A percentile compares a stretch with the other conserved stretches of the same genome.
Evolutionary conservation across 805 yeast genomes (phyloP).

Genomic region (Teunomyces lycoperdinae): DNA sequence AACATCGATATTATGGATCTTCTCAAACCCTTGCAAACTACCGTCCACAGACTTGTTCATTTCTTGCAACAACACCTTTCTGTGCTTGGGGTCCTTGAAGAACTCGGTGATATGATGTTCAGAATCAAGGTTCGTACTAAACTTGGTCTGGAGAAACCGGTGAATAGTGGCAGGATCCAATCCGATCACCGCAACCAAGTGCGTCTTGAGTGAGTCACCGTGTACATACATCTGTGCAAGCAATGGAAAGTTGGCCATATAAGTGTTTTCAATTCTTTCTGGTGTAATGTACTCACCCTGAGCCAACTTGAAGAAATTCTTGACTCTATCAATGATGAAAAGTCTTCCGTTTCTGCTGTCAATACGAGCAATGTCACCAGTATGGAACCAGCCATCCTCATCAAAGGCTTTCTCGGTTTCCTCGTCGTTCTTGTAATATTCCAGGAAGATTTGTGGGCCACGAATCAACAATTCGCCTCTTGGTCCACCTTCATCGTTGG

Average conservation of each 20-base stretch:
- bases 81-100: slow-evolving; percentile 16
- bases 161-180: slow-evolving; percentile 44
- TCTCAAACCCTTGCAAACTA: slow-evolving; percentile 31
- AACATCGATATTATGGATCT: slow-evolving; percentile 27
- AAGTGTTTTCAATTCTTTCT: slow-evolving; percentile 67
- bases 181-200: slow-evolving; percentile 61
- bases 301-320: slow-evolving; percentile 67
- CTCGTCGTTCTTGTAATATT: slow-evolving; percentile 54
- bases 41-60: slow-evolving; percentile 21
- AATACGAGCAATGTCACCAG: slow-evolving; percentile 62
- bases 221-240: slow-evolving; percentile 56
- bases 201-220: slow-evolving; percentile 60
- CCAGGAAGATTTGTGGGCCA: slow-evolving; percentile 60
- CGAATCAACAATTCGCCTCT: slow-evolving; percentile 62
- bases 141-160: slow-evolving; percentile 7
- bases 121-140: slow-evolving; percentile 10
- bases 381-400: slow-evolving; percentile 56
- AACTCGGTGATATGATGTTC: slow-evolving; percentile 10
- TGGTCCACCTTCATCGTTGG: slow-evolving; percentile 36
- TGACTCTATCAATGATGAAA: slow-evolving; percentile 67
- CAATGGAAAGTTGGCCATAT: slow-evolving; percentile 49
- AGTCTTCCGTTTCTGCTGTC: slow-evolving; percentile 51
- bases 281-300: slow-evolving; percentile 66
- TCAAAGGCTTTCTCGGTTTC: slow-evolving; percentile 54
- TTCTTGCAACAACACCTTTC: slow-evolving; percentile 17